Conservation (phyloP, 495 filamentous ascomycete genomes). For the Hyaloscypha hepaticicola region DNA sequence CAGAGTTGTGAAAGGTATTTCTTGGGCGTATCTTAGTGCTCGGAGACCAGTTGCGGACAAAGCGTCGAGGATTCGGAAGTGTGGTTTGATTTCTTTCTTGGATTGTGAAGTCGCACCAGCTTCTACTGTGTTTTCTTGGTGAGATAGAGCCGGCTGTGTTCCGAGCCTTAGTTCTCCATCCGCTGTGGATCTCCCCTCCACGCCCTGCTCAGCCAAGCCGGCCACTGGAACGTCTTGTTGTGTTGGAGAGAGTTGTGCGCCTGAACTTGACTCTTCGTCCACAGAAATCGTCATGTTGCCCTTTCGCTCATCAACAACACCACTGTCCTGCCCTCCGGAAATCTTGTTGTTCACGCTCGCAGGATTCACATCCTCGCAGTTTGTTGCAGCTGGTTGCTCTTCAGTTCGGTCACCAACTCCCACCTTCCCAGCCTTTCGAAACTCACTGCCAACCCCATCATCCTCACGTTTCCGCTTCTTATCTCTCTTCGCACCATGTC, state of each 20-base stretch:
- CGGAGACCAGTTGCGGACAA: slow-evolving; percentile 92
- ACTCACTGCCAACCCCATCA: slow-evolving; percentile 8
- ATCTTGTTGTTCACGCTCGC: background rate
- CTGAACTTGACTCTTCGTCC: background rate
- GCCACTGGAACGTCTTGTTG: slow-evolving; percentile 2
- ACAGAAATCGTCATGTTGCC: background rate
- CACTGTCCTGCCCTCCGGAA: background rate
- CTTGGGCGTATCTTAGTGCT: slow-evolving; percentile 86
- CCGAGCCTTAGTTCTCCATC: background rate
- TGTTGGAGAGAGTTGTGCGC: background rate
- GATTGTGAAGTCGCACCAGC: background rate
- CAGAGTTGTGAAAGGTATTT: slow-evolving; percentile 77
- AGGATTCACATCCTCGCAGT: background rate
- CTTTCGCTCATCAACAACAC: background rate
- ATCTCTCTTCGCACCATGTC: slow-evolving; percentile 40
- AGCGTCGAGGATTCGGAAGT: slow-evolving; percentile 86
- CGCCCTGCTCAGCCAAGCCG: background rate
- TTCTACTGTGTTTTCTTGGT: background rate
- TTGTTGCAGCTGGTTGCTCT: background rate
- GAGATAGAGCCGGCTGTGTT: background rate
- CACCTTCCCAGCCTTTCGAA: slow-evolving; percentile 28
- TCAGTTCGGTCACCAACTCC: slow-evolving; percentile 9
- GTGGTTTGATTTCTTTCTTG: slow-evolving; percentile 17
- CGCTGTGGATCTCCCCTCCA: background rate
- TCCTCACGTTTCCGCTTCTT: slow-evolving; percentile 44